Conservation (phyloP, 805 yeast species). For the Wickerhamomyces pijperi region DNA sequence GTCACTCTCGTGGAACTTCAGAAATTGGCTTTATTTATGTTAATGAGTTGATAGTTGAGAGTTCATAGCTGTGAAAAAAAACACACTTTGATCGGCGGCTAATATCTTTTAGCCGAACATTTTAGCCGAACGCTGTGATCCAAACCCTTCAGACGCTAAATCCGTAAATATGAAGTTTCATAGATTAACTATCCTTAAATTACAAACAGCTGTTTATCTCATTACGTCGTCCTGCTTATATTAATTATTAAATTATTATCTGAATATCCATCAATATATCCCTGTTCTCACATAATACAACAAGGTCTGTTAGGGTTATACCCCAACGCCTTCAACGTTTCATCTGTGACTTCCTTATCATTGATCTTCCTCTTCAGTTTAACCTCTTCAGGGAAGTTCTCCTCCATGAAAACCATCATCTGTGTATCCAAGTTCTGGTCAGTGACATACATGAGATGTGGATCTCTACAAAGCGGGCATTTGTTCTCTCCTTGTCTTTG, state of each 20-base stretch:
- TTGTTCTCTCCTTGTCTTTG: conserved; percentile 46
- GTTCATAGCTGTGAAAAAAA: no score
- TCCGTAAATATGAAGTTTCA: no score
- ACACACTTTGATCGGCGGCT: no score
- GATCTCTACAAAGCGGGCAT: conserved; percentile 56
- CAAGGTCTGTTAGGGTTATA: conserved; percentile 11
- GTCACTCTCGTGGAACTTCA: no score
- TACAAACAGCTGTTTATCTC: no score
- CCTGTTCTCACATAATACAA: conserved; percentile 5
- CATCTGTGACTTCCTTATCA: conserved; percentile 33
- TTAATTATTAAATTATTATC: neutral
- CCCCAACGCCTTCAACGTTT: conserved; percentile 20
- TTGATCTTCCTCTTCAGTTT: conserved; percentile 50
- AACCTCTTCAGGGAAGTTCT: conserved; percentile 56
- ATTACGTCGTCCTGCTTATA: no score
- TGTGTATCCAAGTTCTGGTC: conserved; percentile 46
- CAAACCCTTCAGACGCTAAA: no score
- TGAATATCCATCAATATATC: neutral
- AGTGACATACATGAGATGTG: conserved; percentile 47
- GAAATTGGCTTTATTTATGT: no score
- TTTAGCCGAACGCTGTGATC: no score
- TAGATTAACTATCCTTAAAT: no score
- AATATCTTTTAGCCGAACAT: no score
- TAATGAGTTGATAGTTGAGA: no score
- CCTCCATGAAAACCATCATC: conserved; percentile 39